phyloP scores from a whole-genome alignment of 306 rosid species.

The Rubus parviflorus region DNA sequence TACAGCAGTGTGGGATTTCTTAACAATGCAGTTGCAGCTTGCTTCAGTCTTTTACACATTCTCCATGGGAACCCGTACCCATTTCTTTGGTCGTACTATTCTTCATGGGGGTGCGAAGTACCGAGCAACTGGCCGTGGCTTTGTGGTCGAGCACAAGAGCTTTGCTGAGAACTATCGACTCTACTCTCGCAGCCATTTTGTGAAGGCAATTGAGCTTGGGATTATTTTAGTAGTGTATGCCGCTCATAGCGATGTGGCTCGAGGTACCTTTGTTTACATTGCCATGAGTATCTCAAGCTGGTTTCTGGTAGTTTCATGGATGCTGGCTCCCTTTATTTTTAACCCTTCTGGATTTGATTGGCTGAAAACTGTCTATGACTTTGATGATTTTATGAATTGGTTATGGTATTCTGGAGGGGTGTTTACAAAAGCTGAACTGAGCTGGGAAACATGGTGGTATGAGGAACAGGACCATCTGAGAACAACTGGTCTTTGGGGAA shows the following conservation, averaged over 20 bases:
- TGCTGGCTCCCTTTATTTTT: conserved; percentile 86
- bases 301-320: conserved; percentile 94
- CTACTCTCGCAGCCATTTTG: conserved; percentile 90
- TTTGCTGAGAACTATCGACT: conserved; percentile 90
- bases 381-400: conserved; percentile 78
- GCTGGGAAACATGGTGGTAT: conserved; percentile 98
- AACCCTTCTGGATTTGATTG: conserved; percentile 98
- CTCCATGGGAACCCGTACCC: conserved; percentile 82
- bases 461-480: conserved; percentile 91
- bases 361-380: conserved; percentile 96
- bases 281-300: conserved; percentile 69
- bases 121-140: conserved; percentile 97
- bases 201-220: conserved; percentile 88
- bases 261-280: conserved; percentile 65
- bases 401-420: conserved; percentile 75
- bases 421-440: conserved; percentile 61
- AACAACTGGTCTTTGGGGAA: conserved; percentile 97
- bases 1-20: conserved; percentile 77
- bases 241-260: conserved; percentile 52
- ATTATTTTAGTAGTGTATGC: conserved; percentile 79
- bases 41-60: conserved; percentile 81
- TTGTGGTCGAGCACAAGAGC: conserved; percentile 87
- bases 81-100: conserved; percentile 86
- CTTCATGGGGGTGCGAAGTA: conserved; percentile 98
- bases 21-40: conserved; percentile 89